Conservation (phyloP, 345 rosid genomes). For the Combretum micranthum region DNA sequence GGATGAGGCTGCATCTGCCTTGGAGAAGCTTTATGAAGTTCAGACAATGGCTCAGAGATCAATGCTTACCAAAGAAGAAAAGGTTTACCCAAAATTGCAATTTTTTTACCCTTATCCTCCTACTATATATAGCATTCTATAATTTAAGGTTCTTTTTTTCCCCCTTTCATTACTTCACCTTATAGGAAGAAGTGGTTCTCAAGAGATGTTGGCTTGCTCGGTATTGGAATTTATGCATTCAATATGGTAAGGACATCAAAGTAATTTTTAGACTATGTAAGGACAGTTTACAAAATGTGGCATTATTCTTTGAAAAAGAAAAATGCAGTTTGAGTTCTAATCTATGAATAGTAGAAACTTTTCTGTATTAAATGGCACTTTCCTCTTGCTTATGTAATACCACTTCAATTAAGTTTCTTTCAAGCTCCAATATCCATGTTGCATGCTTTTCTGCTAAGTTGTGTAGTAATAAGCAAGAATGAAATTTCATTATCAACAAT, state of each 20-base stretch:
- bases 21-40: slow-evolving; percentile 65
- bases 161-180: slow-evolving; percentile 32
- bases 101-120: slow-evolving; percentile 14
- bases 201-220: slow-evolving; percentile 99
- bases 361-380: no score
- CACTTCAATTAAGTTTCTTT: no score
- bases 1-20: slow-evolving; percentile 60
- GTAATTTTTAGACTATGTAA: background rate
- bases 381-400: no score
- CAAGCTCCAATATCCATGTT: no score
- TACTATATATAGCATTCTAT: slow-evolving; percentile 14
- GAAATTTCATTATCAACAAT: no score
- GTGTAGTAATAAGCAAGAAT: no score
- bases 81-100: slow-evolving; percentile 40
- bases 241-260: no score
- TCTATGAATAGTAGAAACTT: no score
- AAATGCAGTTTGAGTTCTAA: no score
- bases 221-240: slow-evolving; percentile 80
- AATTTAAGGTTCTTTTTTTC: background rate
- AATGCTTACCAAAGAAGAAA: slow-evolving; percentile 81
- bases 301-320: background rate
- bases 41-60: slow-evolving; percentile 60
- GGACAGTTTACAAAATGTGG: background rate
- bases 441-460: no score
- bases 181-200: slow-evolving; percentile 88